These are phyloP conservation scores for Colletotrichum sansevieriae DNA, from an alignment of 2,329 filamentous ascomycete genomes.

Conservation along the genomic window DNA sequence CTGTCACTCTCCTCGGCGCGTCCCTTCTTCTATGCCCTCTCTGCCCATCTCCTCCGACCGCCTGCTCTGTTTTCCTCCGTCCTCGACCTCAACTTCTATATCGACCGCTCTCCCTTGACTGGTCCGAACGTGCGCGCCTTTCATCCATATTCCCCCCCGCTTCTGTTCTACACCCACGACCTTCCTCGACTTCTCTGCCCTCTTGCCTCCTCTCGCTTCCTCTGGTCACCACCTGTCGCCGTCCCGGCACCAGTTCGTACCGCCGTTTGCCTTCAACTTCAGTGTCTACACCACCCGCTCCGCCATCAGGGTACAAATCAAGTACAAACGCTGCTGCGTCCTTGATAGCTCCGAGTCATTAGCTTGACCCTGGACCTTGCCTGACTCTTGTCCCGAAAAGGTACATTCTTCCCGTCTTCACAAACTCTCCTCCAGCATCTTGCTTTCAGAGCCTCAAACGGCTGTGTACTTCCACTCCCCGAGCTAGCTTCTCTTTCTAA, in stretches of 20 bases:
- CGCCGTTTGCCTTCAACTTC: conserved; percentile 27
- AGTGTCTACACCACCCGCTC: not conserved
- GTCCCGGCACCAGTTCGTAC: conserved; percentile 17
- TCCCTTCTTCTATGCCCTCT: conserved; percentile 39
- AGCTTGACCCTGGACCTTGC: conserved; percentile 43
- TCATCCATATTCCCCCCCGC: not conserved
- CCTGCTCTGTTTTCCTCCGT: conserved; percentile 14
- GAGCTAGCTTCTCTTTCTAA: conserved; percentile 31
- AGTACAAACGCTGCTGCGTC: conserved; percentile 25
- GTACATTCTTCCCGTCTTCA: conserved; percentile 24
- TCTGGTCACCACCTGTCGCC: conserved; percentile 2
- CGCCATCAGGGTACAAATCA: conserved; percentile 24
- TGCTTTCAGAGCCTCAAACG: conserved; percentile 35
- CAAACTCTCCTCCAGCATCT: conserved; percentile 23
- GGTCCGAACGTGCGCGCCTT: not conserved
- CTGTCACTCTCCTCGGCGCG: conserved; percentile 38
- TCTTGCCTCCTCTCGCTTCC: conserved; percentile 7
- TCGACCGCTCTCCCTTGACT: conserved; percentile 17
- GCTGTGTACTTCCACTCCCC: conserved; percentile 18
- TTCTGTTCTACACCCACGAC: conserved; percentile 23
- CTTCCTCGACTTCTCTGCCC: conserved; percentile 36
- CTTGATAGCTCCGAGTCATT: conserved; percentile 43
- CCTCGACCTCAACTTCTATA: conserved; percentile 26
- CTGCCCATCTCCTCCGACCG: conserved; percentile 32
- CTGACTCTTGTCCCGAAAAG: conserved; percentile 36